These are phyloP conservation scores for Wickerhamomyces kurtzmanii DNA, from an alignment of 805 yeast genomes.

Conservation along the genomic window DNA sequence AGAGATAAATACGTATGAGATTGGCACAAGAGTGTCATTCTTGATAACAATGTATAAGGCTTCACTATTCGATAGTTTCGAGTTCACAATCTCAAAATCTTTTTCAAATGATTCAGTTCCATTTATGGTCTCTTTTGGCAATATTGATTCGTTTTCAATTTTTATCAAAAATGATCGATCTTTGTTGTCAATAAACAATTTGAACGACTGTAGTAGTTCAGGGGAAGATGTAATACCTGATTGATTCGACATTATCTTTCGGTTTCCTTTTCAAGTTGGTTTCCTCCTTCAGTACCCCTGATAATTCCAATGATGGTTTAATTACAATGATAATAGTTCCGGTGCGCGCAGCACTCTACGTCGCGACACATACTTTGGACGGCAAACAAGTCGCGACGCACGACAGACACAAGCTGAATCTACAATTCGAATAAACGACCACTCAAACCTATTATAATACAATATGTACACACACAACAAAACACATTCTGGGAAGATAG, in stretches of 20 bases:
- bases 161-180: conserved; percentile 26
- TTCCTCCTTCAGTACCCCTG: too few relatives aligned
- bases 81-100: conserved; percentile 25
- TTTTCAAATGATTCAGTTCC: conserved; percentile 19
- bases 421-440: too few relatives aligned
- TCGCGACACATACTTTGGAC: too few relatives aligned
- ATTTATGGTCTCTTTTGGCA: conserved; percentile 21
- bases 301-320: too few relatives aligned
- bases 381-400: too few relatives aligned
- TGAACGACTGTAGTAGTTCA: conserved; percentile 35
- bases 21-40: conserved; percentile 14
- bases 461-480: too few relatives aligned
- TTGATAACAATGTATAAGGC: conserved; percentile 44
- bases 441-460: too few relatives aligned
- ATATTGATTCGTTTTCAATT: conserved; percentile 25
- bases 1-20: conserved; percentile 49
- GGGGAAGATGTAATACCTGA: conserved; percentile 46
- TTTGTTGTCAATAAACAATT: conserved; percentile 23
- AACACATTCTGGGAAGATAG: too few relatives aligned
- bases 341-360: too few relatives aligned
- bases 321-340: too few relatives aligned
- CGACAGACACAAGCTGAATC: too few relatives aligned
- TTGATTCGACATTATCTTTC: conserved; percentile 56
- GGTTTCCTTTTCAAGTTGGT: too few relatives aligned
- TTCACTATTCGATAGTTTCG: conserved; percentile 21